A percentile compares a stretch with the other conserved stretches of the same genome.
Conservation (phyloP, 2,329 filamentous ascomycete genomes). For the Colletotrichum scovillei region DNA sequence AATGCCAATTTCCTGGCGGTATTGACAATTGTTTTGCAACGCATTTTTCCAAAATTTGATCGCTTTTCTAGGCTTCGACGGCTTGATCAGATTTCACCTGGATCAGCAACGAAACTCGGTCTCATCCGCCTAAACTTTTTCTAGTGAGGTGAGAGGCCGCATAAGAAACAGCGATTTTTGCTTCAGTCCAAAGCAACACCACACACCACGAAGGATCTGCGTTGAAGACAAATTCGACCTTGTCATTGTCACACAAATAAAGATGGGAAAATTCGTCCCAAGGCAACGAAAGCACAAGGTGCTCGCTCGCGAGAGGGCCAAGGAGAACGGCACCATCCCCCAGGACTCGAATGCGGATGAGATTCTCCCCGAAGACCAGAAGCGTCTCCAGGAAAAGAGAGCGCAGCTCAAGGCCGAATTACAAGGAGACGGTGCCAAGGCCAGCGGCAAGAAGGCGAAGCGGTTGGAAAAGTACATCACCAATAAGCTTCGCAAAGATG, state of each 20-base stretch:
- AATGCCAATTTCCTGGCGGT: not conserved
- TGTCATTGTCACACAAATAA: slow-evolving; percentile 22
- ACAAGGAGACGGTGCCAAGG: slow-evolving; percentile 61
- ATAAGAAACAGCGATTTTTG: not conserved
- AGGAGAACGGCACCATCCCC: slow-evolving; percentile 53
- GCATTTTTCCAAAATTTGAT: not conserved
- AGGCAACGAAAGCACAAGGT: slow-evolving; percentile 76
- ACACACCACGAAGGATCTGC: not conserved
- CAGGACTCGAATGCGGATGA: slow-evolving; percentile 67
- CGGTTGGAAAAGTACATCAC: slow-evolving; percentile 79
- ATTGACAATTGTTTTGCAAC: not conserved
- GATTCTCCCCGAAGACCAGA: slow-evolving; percentile 59
- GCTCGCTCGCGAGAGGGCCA: slow-evolving; percentile 69
- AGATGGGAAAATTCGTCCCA: slow-evolving; percentile 68
- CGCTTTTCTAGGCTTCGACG: not conserved
- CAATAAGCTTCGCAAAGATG: slow-evolving; percentile 93
- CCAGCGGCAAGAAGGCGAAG: slow-evolving; percentile 75
- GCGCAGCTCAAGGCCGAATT: slow-evolving; percentile 66
- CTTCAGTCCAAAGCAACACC: not conserved
- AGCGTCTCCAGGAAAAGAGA: slow-evolving; percentile 65
- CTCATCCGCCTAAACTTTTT: not conserved
- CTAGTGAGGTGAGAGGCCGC: not conserved
- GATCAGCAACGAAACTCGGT: not conserved
- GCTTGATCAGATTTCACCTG: not conserved
- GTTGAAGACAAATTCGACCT: no score